Conservation (phyloP, 2,329 filamentous ascomycete species). For the Scedosporium minutisporum region DNA sequence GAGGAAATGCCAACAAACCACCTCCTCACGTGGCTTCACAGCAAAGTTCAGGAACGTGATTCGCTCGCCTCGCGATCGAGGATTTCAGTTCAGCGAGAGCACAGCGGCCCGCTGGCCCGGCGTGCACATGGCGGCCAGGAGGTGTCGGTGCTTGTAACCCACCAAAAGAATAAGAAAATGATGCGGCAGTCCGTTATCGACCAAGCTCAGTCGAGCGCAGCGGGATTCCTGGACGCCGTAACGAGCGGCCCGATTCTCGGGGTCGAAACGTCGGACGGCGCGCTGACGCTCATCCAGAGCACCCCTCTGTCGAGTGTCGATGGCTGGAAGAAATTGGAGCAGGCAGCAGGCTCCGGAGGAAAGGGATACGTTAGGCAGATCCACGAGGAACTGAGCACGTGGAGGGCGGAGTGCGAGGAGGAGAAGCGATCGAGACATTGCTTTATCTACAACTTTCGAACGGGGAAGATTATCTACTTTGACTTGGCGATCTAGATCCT, state of each 20-base stretch:
- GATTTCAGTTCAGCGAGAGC: slow-evolving; percentile 15
- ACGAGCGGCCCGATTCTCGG: slow-evolving; percentile 73
- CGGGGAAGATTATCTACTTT: slow-evolving; percentile 75
- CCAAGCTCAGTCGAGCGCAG: slow-evolving; percentile 52
- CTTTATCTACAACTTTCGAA: slow-evolving; percentile 88
- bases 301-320: slow-evolving; percentile 73
- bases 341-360: slow-evolving; percentile 66
- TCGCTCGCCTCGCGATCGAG: slow-evolving; percentile 40
- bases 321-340: slow-evolving; percentile 73
- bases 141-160: slow-evolving; percentile 74
- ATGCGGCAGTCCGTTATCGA: slow-evolving; percentile 79
- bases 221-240: slow-evolving; percentile 59
- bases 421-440: slow-evolving; percentile 55
- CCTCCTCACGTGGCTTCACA: slow-evolving; percentile 69
- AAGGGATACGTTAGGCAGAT: slow-evolving; percentile 76
- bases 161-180: slow-evolving; percentile 81
- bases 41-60: slow-evolving; percentile 73
- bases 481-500: slow-evolving; percentile 41
- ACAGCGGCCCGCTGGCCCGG: slow-evolving; percentile 11
- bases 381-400: slow-evolving; percentile 63
- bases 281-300: slow-evolving; percentile 65
- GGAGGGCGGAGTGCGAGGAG: slow-evolving; percentile 46
- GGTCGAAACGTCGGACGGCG: slow-evolving; percentile 76
- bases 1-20: slow-evolving; percentile 65
- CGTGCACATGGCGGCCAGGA: slow-evolving; percentile 47